Base-by-base conservation (phyloP, 768 basidiomycete genomes). In the Leucocoprinus birnbaumii region DNA sequence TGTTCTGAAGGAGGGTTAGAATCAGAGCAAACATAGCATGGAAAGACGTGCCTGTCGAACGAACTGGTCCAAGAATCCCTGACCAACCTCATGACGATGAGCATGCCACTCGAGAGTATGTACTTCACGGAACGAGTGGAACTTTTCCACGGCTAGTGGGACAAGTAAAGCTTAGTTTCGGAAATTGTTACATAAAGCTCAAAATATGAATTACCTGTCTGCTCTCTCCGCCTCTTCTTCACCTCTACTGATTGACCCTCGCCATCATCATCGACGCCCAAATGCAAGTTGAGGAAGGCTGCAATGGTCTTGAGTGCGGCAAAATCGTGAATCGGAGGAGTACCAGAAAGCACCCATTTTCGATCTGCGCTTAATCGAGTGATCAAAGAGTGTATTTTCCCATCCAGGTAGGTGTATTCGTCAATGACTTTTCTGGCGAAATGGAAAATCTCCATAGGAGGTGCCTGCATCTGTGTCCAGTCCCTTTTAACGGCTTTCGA, bases 271-370 rank as follows among this genome's bases (percentile, higher is more conserved):
- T 94, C 87, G 31, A 95, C 80, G 51, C 95, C 95, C 31, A 98
- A 81, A 67, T 98, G 94, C n/a, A 97, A 71, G 63, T 86, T 83
- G 54, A 98, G 74, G 70, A 95, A 91, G 1, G 87, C 87, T 2
- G 91, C 87, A 53, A 96, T 96, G 2, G 90, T 93, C 72, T 96
- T 94, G 60, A 98, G 71, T 2, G 93, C 86, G 1, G 83, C 86
- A 66, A 98, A 97, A 67, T 95, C 91, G 55, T 89, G 87, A 51
- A 93, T 87, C 0, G 94, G 94, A 7, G 95, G 95, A 21, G 95
- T 98, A 11, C 95, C 95, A 2, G 95, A 98, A n/a, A 98, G 78
- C 5, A 98, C 91, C 95, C 95, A 98, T 53, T 86, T 88, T 42
- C 91, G 80, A 48, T 87, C 85, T 0, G 91, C 86, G 10, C 84